Evolutionary conservation across 768 basidiomycete genomes (phyloP), one percentile per base, ranked within the genome.

Genomic region (Rickenella mellea): DNA sequence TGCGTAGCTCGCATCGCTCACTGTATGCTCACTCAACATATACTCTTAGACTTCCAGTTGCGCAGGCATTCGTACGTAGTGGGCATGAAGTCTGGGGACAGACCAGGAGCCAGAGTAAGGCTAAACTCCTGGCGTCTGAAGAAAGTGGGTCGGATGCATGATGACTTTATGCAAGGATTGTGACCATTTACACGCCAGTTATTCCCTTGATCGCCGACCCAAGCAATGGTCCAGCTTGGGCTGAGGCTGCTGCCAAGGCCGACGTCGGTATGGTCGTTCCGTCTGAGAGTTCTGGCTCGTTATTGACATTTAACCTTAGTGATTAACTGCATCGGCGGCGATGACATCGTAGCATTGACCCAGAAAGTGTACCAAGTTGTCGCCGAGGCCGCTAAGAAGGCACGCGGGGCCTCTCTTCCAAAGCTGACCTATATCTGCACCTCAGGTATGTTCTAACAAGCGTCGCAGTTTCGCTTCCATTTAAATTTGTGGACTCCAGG

Each of bases 81-180:
- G 71, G 71, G 0, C 68, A 73, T 41, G 58, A 61, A 19, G 71
- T 72, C 1, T 70, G 68, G 40, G 70, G 70, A 14, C 48, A 60
- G 24, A 69, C 69, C 0, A 65, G 71, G 31, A 68, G 66, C 0
- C 37, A 43, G 9, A 49, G 37, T 2, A 68, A 67, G 37, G 62
- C 54, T 0, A 60, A 58, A 24, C 36, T 41, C 26, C 57, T 73
- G 0, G 56, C 59, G 1, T 55, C 54, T 4, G 63, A 69, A 47
- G 71, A 73, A 54, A 69, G 66, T 67, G 38, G 36, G 59, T 51
- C 33, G 9, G 28, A n/a, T 15, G 12, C 19, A 30, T n/a, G 9
- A 27, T 6, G 9, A 14, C 12, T 10, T 33, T 39, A 30, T 36
- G 10, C 15, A 10, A 36, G 4, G 11, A 14, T 12, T 4, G 3